Base-by-base conservation (phyloP, 1,284 basidiomycete genomes). In the Sporisorium graminicola region DNA sequence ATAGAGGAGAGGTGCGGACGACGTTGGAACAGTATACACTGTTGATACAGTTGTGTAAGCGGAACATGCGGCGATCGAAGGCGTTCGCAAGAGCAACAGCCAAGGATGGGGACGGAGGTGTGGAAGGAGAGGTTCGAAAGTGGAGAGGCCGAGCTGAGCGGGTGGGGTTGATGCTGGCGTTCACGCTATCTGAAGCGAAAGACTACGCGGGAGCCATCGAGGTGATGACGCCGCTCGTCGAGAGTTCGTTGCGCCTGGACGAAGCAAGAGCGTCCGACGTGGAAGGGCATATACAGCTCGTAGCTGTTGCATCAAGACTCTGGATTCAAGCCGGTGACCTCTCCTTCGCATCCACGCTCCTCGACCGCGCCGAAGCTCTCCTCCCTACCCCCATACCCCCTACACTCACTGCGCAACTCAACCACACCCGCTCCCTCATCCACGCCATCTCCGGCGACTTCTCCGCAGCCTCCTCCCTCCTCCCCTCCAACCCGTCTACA, bases 261-360 rank as follows among this genome's bases (percentile, higher is more conserved):
- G 6, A 16, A 20, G 10, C 42, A 43, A 7, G 18, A 51, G 20
- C 27, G 24, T n/a, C 5, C 2, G 43, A 31, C 14, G 33, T 47
- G 22, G 49, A 43, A 24, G 37, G 22, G 12, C 33, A 57, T 2
- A 31, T 59, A 3, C 64, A 63, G 0, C 44, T 73, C 13, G 53
- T 67, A 1, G 16, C 61, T 10, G 57, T 73, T 2, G 43, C 54
- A 14, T 51, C 42, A 1, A n/a, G 64, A 5, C 18, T 73, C 10
- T 73, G 44, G 42, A 56, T 73, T 7, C 70, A 73, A 33, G 64
- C 70, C 9, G 61, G 65, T 24, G 47, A 72, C 49, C 63, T 70
- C 8, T 12, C 44, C n/a, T 31, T 40, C 20, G 53, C 65, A 18
- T 18, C 18, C 18, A 10, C 33, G 5, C 27, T 43, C 49, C 35